Conservation (phyloP, 2,329 filamentous ascomycete genomes). For the Venturiaceae sp. region DNA sequence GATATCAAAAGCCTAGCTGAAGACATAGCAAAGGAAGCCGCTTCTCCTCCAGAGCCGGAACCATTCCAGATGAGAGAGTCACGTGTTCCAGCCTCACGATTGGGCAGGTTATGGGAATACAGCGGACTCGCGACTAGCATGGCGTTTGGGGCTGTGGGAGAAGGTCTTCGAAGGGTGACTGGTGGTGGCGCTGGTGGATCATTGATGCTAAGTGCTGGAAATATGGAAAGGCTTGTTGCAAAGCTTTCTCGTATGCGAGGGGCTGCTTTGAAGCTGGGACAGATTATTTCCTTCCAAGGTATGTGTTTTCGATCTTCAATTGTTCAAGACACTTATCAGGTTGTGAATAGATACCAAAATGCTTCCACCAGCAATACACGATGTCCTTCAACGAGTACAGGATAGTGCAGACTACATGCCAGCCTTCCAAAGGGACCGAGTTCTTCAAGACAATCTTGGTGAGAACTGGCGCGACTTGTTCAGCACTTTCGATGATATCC, state of each 20-base stretch:
- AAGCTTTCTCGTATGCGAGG: conserved; percentile 95
- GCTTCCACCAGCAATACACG: conserved; percentile 76
- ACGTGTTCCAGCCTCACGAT: conserved; percentile 74
- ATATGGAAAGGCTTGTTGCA: conserved; percentile 86
- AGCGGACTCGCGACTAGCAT: conserved; percentile 87
- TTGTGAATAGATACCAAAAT: conserved; percentile 70
- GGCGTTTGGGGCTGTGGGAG: conserved; percentile 83
- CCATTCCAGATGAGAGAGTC: conserved; percentile 75
- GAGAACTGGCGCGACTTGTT: conserved; percentile 78
- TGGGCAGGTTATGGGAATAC: conserved; percentile 91
- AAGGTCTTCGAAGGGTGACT: conserved; percentile 71
- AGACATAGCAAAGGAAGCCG: conserved; percentile 34
- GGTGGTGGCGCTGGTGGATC: conserved; percentile 55
- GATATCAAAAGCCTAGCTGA: conserved; percentile 37
- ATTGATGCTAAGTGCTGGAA: conserved; percentile 75
- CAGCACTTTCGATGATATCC: conserved; percentile 75
- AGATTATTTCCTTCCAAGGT: conserved; percentile 95
- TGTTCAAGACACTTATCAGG: conserved; percentile 2
- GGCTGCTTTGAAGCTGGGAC: conserved; percentile 90
- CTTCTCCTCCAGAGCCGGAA: conserved; percentile 14
- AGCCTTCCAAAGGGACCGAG: conserved; percentile 78
- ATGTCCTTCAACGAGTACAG: conserved; percentile 88
- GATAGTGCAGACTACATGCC: conserved; percentile 99
- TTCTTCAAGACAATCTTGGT: conserved; percentile 71
- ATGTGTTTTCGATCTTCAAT: conserved; percentile 1